Evolutionary conservation across 768 basidiomycete species (phyloP).

Genomic region (Russula lepida): DNA sequence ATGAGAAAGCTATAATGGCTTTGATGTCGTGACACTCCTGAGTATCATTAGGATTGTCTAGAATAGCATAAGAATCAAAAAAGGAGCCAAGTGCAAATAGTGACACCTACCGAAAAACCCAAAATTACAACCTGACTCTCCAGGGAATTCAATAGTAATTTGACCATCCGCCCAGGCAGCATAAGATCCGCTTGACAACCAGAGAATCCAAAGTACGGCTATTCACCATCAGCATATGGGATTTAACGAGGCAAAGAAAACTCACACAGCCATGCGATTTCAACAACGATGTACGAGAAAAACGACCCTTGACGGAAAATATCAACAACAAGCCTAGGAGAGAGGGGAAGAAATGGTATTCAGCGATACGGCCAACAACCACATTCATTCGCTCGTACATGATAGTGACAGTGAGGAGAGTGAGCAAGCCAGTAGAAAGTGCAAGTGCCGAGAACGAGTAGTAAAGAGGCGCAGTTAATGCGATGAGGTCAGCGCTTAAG

Average conservation of each 20-base stretch:
- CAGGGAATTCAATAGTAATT: neutral
- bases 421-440: slow-evolving; percentile 26
- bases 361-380: neutral
- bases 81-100: neutral
- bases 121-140: slow-evolving; percentile 4
- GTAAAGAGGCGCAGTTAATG: slow-evolving; percentile 20
- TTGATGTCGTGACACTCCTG: slow-evolving; percentile 27
- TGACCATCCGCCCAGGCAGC: slow-evolving; percentile 20
- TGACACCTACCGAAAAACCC: slow-evolving; percentile 9
- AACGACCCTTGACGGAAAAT: slow-evolving; percentile 30
- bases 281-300: slow-evolving; percentile 33
- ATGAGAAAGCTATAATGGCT: slow-evolving; percentile 31
- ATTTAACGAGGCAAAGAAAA: neutral
- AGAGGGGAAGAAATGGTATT: neutral
- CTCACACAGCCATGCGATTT: slow-evolving; percentile 34
- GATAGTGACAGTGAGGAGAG: slow-evolving; percentile 27
- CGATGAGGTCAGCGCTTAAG: slow-evolving; percentile 26
- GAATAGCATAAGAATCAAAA: neutral
- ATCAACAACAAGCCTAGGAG: slow-evolving; percentile 31
- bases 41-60: neutral
- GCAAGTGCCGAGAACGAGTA: slow-evolving; percentile 25
- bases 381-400: slow-evolving; percentile 21
- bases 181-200: slow-evolving; percentile 32
- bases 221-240: neutral
- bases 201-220: slow-evolving; percentile 33